These are phyloP conservation scores for Meredithiella fracta DNA, from an alignment of 2,329 filamentous ascomycete species.

Conservation along the genomic window DNA sequence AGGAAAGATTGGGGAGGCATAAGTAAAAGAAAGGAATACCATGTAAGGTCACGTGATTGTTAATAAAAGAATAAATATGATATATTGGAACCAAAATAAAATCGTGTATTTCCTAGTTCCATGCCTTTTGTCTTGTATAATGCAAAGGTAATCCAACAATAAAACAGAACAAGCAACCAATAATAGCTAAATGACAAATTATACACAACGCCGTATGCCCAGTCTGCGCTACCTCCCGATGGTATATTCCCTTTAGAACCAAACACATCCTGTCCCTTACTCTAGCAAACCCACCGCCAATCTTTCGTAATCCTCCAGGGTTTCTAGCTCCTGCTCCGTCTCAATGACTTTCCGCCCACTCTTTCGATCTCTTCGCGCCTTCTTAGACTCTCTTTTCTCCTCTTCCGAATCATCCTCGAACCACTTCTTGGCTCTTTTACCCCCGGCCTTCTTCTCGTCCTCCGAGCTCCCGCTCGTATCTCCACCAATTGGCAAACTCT, in stretches of 20 bases:
- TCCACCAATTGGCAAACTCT: conserved; percentile 37
- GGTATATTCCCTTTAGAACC: not conserved
- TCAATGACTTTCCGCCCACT: conserved; percentile 41
- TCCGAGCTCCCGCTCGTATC: conserved; percentile 16
- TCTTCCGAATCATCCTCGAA: conserved; percentile 44
- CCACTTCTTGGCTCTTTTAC: conserved; percentile 64
- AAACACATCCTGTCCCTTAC: conserved; percentile 15
- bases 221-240: not conserved
- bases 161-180: not conserved
- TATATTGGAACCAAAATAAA: not conserved
- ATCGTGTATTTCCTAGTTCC: not conserved
- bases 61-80: too few relatives aligned
- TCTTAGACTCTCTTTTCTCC: conserved; percentile 18
- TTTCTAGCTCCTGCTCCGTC: conserved; percentile 54
- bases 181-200: not conserved
- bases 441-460: conserved; percentile 12
- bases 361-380: conserved; percentile 27
- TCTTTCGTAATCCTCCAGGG: conserved; percentile 62
- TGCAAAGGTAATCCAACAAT: not conserved
- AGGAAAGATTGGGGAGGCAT: conserved; percentile 63
- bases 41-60: not conserved
- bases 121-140: conserved; percentile 1
- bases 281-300: conserved; percentile 58
- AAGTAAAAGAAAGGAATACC: conserved; percentile 1
- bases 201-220: not conserved